A percentile compares a stretch with the other conserved stretches of the same genome.
Evolutionary conservation across 805 yeast genomes (phyloP).

Genomic region (Cyberlindnera samutprakarnensis): DNA sequence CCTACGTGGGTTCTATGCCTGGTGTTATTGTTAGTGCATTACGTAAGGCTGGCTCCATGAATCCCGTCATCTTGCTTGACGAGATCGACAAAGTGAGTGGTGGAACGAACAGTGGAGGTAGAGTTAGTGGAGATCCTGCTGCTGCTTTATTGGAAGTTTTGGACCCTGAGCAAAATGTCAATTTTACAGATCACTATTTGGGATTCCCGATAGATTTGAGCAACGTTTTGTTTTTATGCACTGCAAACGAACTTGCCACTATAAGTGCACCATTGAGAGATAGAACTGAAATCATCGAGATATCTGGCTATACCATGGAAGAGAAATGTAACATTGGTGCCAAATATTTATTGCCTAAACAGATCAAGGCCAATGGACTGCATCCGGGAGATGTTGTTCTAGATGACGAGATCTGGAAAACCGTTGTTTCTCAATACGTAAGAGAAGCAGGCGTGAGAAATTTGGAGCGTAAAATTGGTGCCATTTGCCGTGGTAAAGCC

Average conservation of each 20-base stretch:
- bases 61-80: constrained; percentile 76
- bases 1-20: constrained; percentile 90
- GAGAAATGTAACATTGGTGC: constrained; percentile 72
- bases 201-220: constrained; percentile 84
- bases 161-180: constrained; percentile 81
- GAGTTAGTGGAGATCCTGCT: constrained; percentile 76
- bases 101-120: constrained; percentile 33
- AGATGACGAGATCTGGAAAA: constrained; percentile 46
- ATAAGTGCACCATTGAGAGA: constrained; percentile 74
- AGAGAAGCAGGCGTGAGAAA: constrained; percentile 84
- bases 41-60: constrained; percentile 68
- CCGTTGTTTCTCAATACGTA: constrained; percentile 62
- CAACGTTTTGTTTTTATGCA: constrained; percentile 74
- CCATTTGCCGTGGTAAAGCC: constrained; percentile 76
- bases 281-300: constrained; percentile 74
- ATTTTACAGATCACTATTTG: constrained; percentile 74
- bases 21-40: constrained; percentile 74
- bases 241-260: constrained; percentile 70
- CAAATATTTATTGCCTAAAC: constrained; percentile 68
- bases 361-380: constrained; percentile 61
- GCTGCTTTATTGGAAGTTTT: constrained; percentile 84
- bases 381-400: constrained; percentile 35
- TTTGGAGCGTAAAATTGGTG: constrained; percentile 66
- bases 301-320: constrained; percentile 71
- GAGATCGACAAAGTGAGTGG: constrained; percentile 78